A percentile compares a stretch with the other conserved stretches of the same genome.
Conservation (phyloP, 352 stramenopile species). For the Pythium folliculosum region DNA sequence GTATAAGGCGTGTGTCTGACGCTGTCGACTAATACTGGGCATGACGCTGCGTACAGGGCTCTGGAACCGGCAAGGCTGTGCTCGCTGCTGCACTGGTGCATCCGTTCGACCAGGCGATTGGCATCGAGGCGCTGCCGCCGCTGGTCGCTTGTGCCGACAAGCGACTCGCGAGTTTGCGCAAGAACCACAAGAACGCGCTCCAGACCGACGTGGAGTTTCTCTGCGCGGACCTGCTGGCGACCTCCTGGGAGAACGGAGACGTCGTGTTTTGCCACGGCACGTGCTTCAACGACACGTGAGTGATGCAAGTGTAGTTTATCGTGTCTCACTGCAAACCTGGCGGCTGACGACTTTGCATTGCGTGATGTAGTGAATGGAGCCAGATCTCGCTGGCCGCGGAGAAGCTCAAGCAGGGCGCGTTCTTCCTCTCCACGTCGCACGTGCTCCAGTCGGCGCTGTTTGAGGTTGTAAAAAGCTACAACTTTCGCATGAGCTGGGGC, state of each 20-base stretch:
- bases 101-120: constrained; percentile 81
- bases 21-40: no score
- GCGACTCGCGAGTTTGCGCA: constrained; percentile 54
- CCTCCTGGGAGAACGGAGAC: constrained; percentile 73
- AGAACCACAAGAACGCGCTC: constrained; percentile 35
- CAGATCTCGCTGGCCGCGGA: constrained; percentile 80
- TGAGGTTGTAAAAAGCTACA: constrained; percentile 75
- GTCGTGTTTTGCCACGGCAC: constrained; percentile 85
- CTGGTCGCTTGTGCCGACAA: constrained; percentile 79
- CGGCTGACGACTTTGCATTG: neutral
- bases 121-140: constrained; percentile 78
- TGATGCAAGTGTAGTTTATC: neutral
- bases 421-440: constrained; percentile 84
- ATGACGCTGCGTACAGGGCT: constrained; percentile 44
- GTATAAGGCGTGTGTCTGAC: no score
- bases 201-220: constrained; percentile 77
- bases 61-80: constrained; percentile 80
- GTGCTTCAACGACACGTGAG: constrained; percentile 82
- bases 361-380: constrained; percentile 60
- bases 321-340: neutral
- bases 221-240: constrained; percentile 58
- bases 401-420: constrained; percentile 83
- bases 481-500: constrained; percentile 85
- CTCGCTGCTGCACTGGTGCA: constrained; percentile 76
- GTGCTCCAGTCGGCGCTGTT: constrained; percentile 78